Conservation (phyloP, 1,139 yeast species). For the Magnusiomyces paraingens region DNA sequence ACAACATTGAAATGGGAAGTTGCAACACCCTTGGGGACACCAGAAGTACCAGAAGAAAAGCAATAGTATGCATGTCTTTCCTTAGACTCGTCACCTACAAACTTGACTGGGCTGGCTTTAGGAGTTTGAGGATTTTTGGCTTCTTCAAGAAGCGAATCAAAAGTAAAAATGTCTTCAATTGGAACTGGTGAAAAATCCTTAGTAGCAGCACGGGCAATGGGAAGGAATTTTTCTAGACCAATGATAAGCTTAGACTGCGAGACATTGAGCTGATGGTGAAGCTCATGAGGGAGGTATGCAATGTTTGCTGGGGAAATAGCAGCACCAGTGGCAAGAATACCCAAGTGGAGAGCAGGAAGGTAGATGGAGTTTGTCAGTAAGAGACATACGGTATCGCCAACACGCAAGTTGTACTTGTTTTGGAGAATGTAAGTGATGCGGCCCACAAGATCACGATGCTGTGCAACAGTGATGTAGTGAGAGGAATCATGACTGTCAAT, state of each 20-base stretch:
- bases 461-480: conserved; percentile 19
- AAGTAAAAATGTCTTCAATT: conserved; percentile 4
- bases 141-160: conserved; percentile 8
- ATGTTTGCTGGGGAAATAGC: conserved; percentile 35
- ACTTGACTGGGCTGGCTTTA: conserved; percentile 10
- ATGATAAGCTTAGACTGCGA: conserved; percentile 29
- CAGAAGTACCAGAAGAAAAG: conserved; percentile 62
- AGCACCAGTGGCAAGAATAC: conserved; percentile 32
- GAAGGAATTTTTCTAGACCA: conserved; percentile 21
- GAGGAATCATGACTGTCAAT: conserved; percentile 14
- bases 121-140: not conserved
- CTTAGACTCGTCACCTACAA: conserved; percentile 1
- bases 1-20: conserved; percentile 39
- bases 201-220: conserved; percentile 28
- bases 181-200: not conserved
- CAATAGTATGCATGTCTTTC: conserved; percentile 18
- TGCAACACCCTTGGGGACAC: conserved; percentile 55
- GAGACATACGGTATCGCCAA: conserved; percentile 31
- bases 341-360: conserved; percentile 30
- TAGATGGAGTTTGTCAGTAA: conserved; percentile 31
- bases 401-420: conserved; percentile 21
- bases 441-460: conserved; percentile 21
- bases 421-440: conserved; percentile 24
- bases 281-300: conserved; percentile 32
- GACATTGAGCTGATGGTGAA: conserved; percentile 31